phyloP scores from a whole-genome alignment of 495 filamentous ascomycete genomes.

The Chaetomidium leptoderma region DNA sequence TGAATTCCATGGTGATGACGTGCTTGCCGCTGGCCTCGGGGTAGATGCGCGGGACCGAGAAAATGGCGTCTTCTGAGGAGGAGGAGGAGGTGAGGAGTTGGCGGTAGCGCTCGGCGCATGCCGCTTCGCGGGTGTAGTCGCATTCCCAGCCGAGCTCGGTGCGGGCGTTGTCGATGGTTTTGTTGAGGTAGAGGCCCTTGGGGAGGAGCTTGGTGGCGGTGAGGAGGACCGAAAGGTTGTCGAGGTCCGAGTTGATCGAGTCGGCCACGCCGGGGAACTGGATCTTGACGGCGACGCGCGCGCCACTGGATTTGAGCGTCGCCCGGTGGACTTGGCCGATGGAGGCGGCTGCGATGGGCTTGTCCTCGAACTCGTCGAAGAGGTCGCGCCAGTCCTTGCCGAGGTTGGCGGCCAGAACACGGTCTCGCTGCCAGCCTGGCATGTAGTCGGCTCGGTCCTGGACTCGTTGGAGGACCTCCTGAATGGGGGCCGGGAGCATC shows the following conservation, averaged over 20 bases:
- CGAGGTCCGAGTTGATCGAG: constrained; percentile 92
- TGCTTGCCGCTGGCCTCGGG: constrained; percentile 76
- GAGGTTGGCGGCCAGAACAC: constrained; percentile 72
- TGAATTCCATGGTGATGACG: constrained; percentile 90
- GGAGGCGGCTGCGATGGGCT: constrained; percentile 92
- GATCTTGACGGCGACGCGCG: constrained; percentile 86
- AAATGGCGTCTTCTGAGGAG: constrained; percentile 60
- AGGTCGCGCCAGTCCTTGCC: constrained; percentile 81
- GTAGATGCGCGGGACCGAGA: constrained; percentile 73
- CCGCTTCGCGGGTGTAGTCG: constrained; percentile 85
- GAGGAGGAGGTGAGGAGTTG: constrained; percentile 63
- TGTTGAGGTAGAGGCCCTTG: constrained; percentile 88
- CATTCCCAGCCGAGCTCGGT: constrained; percentile 94
- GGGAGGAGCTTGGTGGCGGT: constrained; percentile 85
- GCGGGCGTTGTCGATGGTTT: constrained; percentile 96
- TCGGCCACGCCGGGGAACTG: constrained; percentile 97
- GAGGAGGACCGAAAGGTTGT: constrained; percentile 84
- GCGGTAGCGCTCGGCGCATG: constrained; percentile 69
- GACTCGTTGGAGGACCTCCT: constrained; percentile 84
- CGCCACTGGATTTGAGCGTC: constrained; percentile 66
- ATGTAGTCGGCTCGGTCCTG: constrained; percentile 98
- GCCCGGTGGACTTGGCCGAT: constrained; percentile 96
- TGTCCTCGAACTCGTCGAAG: constrained; percentile 79
- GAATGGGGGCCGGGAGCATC: constrained; percentile 80
- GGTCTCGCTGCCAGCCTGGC: constrained; percentile 85